A percentile compares a stretch with the other conserved stretches of the same genome.
phyloP scores from a whole-genome alignment of 164 flowering plant species.

The Vitis amurensis region DNA sequence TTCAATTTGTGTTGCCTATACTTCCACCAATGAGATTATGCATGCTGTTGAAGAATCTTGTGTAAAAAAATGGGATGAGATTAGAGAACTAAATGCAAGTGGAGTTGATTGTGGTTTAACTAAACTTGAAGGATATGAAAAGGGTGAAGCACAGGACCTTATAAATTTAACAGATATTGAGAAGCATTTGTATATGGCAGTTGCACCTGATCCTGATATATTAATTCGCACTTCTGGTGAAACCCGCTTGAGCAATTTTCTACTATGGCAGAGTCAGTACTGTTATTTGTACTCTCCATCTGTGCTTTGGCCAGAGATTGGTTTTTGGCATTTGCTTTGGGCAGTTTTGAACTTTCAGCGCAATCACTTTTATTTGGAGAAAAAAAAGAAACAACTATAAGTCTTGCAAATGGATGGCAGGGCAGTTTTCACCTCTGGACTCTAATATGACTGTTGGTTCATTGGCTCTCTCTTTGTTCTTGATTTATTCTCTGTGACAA shows the following conservation, averaged over 20 bases:
- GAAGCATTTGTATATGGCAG: slow-evolving; percentile 40
- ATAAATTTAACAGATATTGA: slow-evolving; percentile 31
- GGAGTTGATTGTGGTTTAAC: not conserved
- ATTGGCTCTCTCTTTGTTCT: no score
- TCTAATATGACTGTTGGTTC: no score
- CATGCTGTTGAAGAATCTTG: slow-evolving; percentile 28
- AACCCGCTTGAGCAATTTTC: slow-evolving; percentile 51
- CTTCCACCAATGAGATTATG: slow-evolving; percentile 61
- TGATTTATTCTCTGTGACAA: no score
- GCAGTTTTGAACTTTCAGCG: slow-evolving; percentile 39
- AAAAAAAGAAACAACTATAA: slow-evolving; percentile 18
- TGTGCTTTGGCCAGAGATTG: slow-evolving; percentile 52
- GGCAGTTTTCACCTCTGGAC: not conserved
- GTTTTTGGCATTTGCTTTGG: slow-evolving; percentile 45
- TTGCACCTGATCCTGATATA: slow-evolving; percentile 49
- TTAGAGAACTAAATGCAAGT: not conserved
- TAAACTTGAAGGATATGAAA: not conserved
- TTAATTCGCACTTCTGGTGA: slow-evolving; percentile 49
- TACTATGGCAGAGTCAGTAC: slow-evolving; percentile 43
- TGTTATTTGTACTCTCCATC: slow-evolving; percentile 31
- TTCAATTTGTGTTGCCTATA: slow-evolving; percentile 59
- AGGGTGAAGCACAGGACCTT: not conserved
- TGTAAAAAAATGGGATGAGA: not conserved
- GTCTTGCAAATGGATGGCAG: not conserved
- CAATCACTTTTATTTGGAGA: slow-evolving; percentile 24